Base-by-base conservation (phyloP, 2,329 filamentous ascomycete genomes). In the Pezicula neosporulosa region DNA sequence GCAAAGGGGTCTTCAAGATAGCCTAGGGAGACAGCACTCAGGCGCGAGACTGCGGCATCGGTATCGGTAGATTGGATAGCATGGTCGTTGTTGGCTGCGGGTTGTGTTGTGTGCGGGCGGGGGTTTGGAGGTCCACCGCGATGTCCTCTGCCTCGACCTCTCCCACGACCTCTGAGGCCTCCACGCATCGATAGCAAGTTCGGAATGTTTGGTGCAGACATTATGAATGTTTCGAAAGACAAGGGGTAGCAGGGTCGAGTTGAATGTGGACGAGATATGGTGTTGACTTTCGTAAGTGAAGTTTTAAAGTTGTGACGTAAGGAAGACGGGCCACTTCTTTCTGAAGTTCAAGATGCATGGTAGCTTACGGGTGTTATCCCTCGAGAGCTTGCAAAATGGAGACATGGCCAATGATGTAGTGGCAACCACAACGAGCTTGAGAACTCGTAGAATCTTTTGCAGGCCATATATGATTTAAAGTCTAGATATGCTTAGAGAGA, bases 31-130 rank as follows among this genome's bases (percentile, higher is more conserved):
- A 97, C 90, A 12, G 93, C 93, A 67, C 92, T 97, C 69, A 96
- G 74, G 35, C 94, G 83, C 28, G 91, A 96, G 39, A 90, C 83
- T 53, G 90, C 90, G 24, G 94, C 94, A 73, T 99, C 94, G 54
- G 86, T 85, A 70, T 99, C 94, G 3, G 94, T 99, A 56, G 85
- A 84, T 69, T 96, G 93, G 51, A 99, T 86, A 38, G 87, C 81
- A 53, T 78, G 76, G 70, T 97, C 92, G 60, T 86, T 84, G 18
- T 60, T 58, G n/a, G 65, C 58, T 19, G 62, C 50, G 19, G 58
- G 28, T 37, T 53, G 55, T 15, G 60, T 52, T 7, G 48, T 45
- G 15, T 57, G 50, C 21, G 59, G 41, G 38, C 45, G 48, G n/a
- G 49, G 19, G 13, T 51, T 30, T 36, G 44, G 41, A 27, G 49